Percentiles rank a stretch among this genome's conserved stretches.
These are phyloP conservation scores for Aspergillus sp. DNA, from an alignment of 2,329 filamentous ascomycete species.

Conservation along the genomic window DNA sequence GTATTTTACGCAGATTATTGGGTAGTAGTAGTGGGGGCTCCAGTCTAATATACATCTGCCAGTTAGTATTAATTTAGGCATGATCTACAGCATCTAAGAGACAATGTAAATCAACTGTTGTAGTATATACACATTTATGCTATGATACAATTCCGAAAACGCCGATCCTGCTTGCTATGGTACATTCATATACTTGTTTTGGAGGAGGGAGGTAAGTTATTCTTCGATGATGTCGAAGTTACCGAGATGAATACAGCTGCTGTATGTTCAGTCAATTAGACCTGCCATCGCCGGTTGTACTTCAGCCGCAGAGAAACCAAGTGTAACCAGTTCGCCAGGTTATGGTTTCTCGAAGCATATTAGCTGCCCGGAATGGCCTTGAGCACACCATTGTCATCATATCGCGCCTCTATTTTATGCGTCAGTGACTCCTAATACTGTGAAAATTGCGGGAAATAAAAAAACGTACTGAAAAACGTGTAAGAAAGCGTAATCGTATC, in stretches of 20 bases:
- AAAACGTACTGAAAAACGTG: constrained; percentile 88
- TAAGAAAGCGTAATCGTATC: constrained; percentile 96
- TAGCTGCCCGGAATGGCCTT: constrained; percentile 50
- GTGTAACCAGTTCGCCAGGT: background rate
- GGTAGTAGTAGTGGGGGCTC: too few relatives aligned
- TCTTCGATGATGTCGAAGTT: background rate
- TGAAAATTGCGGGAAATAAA: background rate
- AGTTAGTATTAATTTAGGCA: background rate
- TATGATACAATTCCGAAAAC: constrained; percentile 9
- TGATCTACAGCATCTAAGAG: background rate
- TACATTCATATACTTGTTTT: constrained; percentile 8
- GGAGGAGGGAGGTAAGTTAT: constrained; percentile 1
- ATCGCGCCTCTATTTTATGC: constrained; percentile 66
- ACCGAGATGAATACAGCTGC: background rate
- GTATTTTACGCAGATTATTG: too few relatives aligned
- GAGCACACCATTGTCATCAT: constrained; percentile 76
- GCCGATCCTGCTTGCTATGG: constrained; percentile 11
- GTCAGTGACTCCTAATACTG: constrained; percentile 34
- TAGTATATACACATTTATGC: constrained; percentile 2
- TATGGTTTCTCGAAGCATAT: background rate
- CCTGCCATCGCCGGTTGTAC: background rate
- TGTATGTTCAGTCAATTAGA: background rate
- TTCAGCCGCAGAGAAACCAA: background rate
- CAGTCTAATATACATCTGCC: too few relatives aligned
- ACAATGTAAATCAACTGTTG: background rate